Percentiles rank a stretch among this genome's conserved stretches.
These are phyloP conservation scores for Cardamine occulta DNA, from an alignment of 345 rosid species.

Conservation along the genomic window DNA sequence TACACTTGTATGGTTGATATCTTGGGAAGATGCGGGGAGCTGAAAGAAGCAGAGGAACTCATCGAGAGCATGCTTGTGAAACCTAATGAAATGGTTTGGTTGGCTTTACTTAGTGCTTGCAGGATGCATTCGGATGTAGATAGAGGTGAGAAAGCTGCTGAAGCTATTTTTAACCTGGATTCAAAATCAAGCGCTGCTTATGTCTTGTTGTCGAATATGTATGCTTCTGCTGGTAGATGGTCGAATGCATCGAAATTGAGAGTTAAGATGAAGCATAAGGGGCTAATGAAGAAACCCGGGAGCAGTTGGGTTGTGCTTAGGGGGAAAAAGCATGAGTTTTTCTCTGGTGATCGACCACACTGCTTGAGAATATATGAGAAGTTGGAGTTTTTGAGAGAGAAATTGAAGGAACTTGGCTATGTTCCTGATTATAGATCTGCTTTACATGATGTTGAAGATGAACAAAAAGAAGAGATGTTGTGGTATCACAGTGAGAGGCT, in stretches of 20 bases:
- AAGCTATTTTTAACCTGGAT: slow-evolving; percentile 51
- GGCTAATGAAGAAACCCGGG: slow-evolving; percentile 60
- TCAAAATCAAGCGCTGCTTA: slow-evolving; percentile 62
- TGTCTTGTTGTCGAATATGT: slow-evolving; percentile 66
- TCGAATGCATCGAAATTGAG: slow-evolving; percentile 59
- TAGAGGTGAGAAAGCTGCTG: slow-evolving; percentile 68
- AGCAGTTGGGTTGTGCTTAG: slow-evolving; percentile 63
- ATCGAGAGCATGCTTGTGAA: slow-evolving; percentile 54
- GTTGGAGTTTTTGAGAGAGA: slow-evolving; percentile 62
- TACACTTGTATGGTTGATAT: slow-evolving; percentile 78
- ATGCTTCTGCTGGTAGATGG: slow-evolving; percentile 73
- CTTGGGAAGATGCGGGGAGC: slow-evolving; percentile 64
- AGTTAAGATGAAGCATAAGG: slow-evolving; percentile 59
- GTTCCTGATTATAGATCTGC: slow-evolving; percentile 59
- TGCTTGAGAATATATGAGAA: slow-evolving; percentile 50
- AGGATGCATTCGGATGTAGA: slow-evolving; percentile 59
- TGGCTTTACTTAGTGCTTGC: slow-evolving; percentile 77
- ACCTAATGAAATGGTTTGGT: slow-evolving; percentile 65
- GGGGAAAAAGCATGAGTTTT: slow-evolving; percentile 63
- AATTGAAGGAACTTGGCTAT: slow-evolving; percentile 63
- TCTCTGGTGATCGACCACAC: slow-evolving; percentile 60
- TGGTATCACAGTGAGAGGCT: slow-evolving; percentile 73
- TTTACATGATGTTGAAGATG: slow-evolving; percentile 73
- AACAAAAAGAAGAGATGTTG: slow-evolving; percentile 70
- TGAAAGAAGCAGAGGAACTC: slow-evolving; percentile 70